Percentiles rank a stretch among this genome's conserved stretches.
phyloP scores from a whole-genome alignment of 345 rosid species.

The Camelina hispida region DNA sequence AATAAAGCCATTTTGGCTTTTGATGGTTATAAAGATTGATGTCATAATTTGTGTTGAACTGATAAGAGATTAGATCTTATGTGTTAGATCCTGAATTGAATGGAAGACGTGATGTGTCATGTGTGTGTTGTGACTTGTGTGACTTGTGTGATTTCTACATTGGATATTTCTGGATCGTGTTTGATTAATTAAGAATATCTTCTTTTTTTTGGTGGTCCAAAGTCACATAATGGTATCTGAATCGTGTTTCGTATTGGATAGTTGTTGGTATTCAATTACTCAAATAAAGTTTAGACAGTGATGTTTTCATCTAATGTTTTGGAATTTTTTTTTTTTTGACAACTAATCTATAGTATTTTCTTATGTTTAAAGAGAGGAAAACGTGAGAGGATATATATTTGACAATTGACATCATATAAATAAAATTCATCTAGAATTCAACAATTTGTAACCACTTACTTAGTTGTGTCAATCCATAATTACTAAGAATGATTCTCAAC shows the following conservation, averaged over 20 bases:
- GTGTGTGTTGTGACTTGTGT: constrained; percentile 5
- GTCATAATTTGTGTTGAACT: not conserved
- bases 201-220: not conserved
- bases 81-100: not conserved
- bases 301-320: not conserved
- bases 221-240: constrained; percentile 9
- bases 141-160: not conserved
- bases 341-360: no score
- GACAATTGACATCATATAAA: no score
- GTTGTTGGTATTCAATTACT: constrained; percentile 18
- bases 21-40: not conserved
- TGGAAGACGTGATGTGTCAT: no score
- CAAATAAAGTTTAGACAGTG: not conserved
- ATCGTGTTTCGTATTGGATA: constrained; percentile 30
- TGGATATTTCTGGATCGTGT: constrained; percentile 1
- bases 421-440: no score
- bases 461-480: no score
- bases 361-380: no score
- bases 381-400: no score
- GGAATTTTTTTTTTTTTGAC: no score
- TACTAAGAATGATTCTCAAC: no score
- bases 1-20: not conserved
- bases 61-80: not conserved
- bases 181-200: constrained; percentile 5
- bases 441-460: no score